These are phyloP conservation scores for Verticillium isaacii DNA, from an alignment of 2,329 filamentous ascomycete species.

Conservation along the genomic window DNA sequence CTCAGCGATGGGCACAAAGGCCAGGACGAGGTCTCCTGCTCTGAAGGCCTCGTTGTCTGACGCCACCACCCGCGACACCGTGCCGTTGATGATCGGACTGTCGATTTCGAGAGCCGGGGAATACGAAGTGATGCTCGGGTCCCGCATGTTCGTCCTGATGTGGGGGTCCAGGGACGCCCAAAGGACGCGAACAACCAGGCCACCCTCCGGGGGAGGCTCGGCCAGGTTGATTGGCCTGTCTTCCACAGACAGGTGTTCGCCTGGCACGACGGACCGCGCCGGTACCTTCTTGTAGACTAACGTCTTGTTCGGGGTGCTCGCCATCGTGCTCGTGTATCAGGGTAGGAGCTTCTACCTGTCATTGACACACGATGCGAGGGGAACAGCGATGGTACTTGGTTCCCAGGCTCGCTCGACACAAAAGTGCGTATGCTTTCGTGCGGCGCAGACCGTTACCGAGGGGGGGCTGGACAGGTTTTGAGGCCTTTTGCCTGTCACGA, in stretches of 20 bases:
- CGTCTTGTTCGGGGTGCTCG: constrained; percentile 56
- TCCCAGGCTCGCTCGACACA: too few species aligned
- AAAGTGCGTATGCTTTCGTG: too few species aligned
- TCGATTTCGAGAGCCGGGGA: constrained; percentile 55
- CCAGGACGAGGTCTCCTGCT: constrained; percentile 39
- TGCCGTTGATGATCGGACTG: constrained; percentile 59
- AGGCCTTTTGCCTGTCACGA: too few species aligned
- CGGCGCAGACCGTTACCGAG: too few species aligned
- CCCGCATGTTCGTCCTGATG: constrained; percentile 74
- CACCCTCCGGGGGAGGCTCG: constrained; percentile 55
- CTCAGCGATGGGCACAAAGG: constrained; percentile 56
- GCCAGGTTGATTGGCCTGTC: constrained; percentile 59
- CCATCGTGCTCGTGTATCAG: constrained; percentile 19
- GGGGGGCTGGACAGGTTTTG: too few species aligned
- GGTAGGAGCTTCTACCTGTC: too few species aligned
- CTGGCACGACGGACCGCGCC: constrained; percentile 58
- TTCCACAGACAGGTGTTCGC: constrained; percentile 67
- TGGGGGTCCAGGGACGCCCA: constrained; percentile 82
- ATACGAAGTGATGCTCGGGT: constrained; percentile 62
- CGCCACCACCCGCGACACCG: constrained; percentile 65
- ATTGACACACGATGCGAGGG: too few species aligned
- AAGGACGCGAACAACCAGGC: constrained; percentile 64
- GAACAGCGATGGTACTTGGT: too few species aligned
- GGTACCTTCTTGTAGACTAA: constrained; percentile 71
- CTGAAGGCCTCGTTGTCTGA: constrained; percentile 54